Conservation (phyloP, 768 basidiomycete genomes). For the Gloeostereum incarnatum region DNA sequence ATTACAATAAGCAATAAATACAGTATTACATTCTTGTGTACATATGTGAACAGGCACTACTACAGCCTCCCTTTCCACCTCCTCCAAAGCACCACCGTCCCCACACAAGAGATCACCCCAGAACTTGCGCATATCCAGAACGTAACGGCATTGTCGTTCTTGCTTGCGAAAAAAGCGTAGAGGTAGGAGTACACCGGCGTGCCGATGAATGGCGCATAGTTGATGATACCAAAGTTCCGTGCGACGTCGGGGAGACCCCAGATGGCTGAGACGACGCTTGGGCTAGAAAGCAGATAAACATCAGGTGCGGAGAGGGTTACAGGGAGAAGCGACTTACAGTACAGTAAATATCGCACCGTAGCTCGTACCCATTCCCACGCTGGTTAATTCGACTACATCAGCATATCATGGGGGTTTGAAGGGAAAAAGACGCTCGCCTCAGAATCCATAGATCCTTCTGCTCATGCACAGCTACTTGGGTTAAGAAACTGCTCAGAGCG, state of each 20-base stretch:
- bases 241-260: slow-evolving; percentile 68
- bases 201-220: slow-evolving; percentile 69
- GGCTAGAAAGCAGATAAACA: slow-evolving; percentile 27
- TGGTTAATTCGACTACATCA: slow-evolving; percentile 16
- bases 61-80: slow-evolving; percentile 53
- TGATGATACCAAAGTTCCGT: slow-evolving; percentile 68
- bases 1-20: too few relatives aligned
- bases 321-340: slow-evolving; percentile 35
- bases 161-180: slow-evolving; percentile 59
- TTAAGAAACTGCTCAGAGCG: slow-evolving; percentile 44
- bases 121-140: slow-evolving; percentile 42
- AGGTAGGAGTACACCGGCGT: slow-evolving; percentile 73
- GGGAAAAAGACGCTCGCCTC: slow-evolving; percentile 33
- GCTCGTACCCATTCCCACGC: slow-evolving; percentile 55
- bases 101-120: slow-evolving; percentile 32
- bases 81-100: slow-evolving; percentile 47
- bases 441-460: slow-evolving; percentile 57
- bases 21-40: too few relatives aligned
- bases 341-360: slow-evolving; percentile 69
- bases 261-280: slow-evolving; percentile 58
- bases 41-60: too few relatives aligned
- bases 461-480: slow-evolving; percentile 34
- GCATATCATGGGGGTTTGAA: neutral
- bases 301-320: neutral
- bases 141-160: slow-evolving; percentile 39